Base-by-base conservation (phyloP, 1,284 basidiomycete genomes). In the Sphaerobolus stellatus region DNA sequence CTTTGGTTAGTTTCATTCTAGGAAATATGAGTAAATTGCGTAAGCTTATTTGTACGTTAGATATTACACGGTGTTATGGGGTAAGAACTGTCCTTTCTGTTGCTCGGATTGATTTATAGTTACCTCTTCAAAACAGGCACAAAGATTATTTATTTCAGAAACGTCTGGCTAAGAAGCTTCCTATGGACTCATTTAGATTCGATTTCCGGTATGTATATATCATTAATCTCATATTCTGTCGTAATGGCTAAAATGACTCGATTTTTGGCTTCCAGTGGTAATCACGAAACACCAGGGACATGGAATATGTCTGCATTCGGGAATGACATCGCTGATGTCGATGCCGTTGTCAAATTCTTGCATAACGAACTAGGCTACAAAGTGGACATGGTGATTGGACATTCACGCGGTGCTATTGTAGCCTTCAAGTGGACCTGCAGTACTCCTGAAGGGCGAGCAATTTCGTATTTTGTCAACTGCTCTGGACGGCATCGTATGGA, bases 141-240 rank as follows among this genome's bases (percentile, higher is more conserved):
- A 90, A 90, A 62, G 86, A 93, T 66, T 92, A 92, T 71, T 70
- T 90, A 48, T 92, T 87, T 71, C 87, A 89, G 68, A 85, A 84
- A 62, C 80, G 77, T n/a, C 79, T 92, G 11, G 88, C 85, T 1
- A 66, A 70, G 24, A 75, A 73, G n/a, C 68, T 92, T 6, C 85
- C 88, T 0, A 66, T 89, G 27, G 90, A 92, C 66, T 90, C 88
- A 1, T 90, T 92, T 65, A 79, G 90, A 30, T 91, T 93, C 64
- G 90, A 93, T 65, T 93, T 93, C 70, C 79, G 90, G 88, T 88
- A 61, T 54, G 80, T 68, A 47, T 31, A 44, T 8, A 22, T 25
- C 22, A 29, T n/a, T 49, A 1, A 7, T 27, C 34, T 33, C 31
- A 43, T 44, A n/a, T 28, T 30, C 50, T 60, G n/a, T 30, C 18